A percentile compares a stretch with the other conserved stretches of the same genome.
phyloP scores from a whole-genome alignment of 768 basidiomycete genomes.

The Boletus subparvulus region DNA sequence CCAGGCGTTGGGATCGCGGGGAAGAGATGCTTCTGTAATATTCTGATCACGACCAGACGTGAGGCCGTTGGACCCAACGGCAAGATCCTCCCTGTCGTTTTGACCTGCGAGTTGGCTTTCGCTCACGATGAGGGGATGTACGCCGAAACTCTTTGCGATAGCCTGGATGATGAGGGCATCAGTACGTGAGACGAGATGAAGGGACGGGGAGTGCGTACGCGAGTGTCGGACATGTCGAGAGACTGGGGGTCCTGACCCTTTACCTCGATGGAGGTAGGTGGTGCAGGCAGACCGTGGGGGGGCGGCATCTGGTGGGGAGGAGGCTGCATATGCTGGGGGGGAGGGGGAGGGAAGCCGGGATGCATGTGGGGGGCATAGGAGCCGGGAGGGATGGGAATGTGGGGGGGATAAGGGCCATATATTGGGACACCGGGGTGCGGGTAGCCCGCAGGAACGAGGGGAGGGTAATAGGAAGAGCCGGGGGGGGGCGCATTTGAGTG shows the following conservation, averaged over 20 bases:
- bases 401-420: slow-evolving; percentile 45
- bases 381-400: slow-evolving; percentile 41
- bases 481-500: slow-evolving; percentile 27
- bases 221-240: slow-evolving; percentile 75
- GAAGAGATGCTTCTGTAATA: slow-evolving; percentile 50
- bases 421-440: slow-evolving; percentile 43
- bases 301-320: slow-evolving; percentile 37
- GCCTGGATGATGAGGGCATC: slow-evolving; percentile 38
- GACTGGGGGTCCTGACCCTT: slow-evolving; percentile 79
- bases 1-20: slow-evolving; percentile 66
- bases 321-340: slow-evolving; percentile 36
- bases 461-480: slow-evolving; percentile 32
- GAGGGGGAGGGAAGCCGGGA: slow-evolving; percentile 57
- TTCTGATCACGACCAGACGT: slow-evolving; percentile 67
- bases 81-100: slow-evolving; percentile 69
- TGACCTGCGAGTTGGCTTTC: slow-evolving; percentile 55
- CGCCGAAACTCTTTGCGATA: slow-evolving; percentile 78
- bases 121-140: slow-evolving; percentile 66
- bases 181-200: neutral
- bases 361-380: slow-evolving; percentile 58
- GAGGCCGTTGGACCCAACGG: slow-evolving; percentile 72
- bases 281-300: slow-evolving; percentile 7
- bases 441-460: slow-evolving; percentile 45
- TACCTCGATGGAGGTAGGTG: slow-evolving; percentile 35
- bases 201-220: slow-evolving; percentile 34